These are phyloP conservation scores for Trichoderma koningiopsis DNA, from an alignment of 2,329 filamentous ascomycete species.

Conservation along the genomic window DNA sequence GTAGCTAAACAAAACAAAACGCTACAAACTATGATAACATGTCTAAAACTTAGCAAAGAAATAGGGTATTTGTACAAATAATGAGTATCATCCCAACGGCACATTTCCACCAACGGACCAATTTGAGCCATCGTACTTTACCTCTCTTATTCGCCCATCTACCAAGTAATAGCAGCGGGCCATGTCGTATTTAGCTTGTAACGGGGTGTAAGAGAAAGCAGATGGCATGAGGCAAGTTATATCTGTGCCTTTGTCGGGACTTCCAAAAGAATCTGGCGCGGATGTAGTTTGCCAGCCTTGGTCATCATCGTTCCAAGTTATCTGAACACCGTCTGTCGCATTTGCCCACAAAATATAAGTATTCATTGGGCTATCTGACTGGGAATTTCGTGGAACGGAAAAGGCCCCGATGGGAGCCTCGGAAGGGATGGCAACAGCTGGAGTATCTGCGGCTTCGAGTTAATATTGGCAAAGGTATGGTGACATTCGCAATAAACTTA, in stretches of 20 bases:
- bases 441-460: background rate
- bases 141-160: background rate
- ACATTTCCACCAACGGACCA: background rate
- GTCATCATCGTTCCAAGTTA: background rate
- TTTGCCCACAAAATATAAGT: background rate
- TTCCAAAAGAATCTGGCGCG: background rate
- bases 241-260: background rate
- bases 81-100: background rate
- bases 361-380: background rate
- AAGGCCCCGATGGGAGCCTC: background rate
- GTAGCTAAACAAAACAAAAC: background rate
- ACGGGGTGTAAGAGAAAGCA: background rate
- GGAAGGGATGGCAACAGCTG: background rate
- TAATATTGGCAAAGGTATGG: background rate
- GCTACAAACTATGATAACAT: background rate
- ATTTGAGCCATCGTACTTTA: background rate
- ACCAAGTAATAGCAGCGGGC: background rate
- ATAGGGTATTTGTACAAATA: background rate
- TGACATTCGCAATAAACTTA: background rate
- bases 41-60: background rate
- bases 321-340: background rate
- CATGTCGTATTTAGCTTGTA: background rate
- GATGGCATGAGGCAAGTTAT: background rate
- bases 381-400: background rate
- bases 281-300: background rate